Evolutionary conservation across 2,329 filamentous ascomycete genomes (phyloP).

Genomic region (Drechslerella coelobrocha): DNA sequence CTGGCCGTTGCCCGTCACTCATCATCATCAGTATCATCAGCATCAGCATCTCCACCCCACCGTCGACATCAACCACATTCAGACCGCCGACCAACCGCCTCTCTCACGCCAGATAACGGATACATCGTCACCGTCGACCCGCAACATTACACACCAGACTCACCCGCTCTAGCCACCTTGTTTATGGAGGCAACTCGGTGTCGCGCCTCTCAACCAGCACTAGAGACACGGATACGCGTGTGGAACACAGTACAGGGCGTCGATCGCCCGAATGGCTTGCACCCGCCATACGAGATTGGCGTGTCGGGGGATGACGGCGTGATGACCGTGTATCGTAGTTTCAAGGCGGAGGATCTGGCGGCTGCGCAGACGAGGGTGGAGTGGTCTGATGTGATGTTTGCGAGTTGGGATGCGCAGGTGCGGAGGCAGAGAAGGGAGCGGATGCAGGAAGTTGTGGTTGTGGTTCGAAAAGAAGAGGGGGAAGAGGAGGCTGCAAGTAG

Average conservation of each 20-base stretch:
- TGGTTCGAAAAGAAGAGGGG: neutral
- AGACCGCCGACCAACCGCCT: neutral
- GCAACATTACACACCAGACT: slow-evolving; percentile 9
- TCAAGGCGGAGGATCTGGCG: slow-evolving; percentile 21
- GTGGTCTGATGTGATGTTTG: slow-evolving; percentile 31
- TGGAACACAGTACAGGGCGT: slow-evolving; percentile 4
- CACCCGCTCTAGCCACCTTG: slow-evolving; percentile 11
- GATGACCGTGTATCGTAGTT: slow-evolving; percentile 28
- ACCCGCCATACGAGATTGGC: slow-evolving; percentile 26
- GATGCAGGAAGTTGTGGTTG: too few relatives aligned
- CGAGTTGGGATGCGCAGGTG: slow-evolving; percentile 17
- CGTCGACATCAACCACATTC: neutral
- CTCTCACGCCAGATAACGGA: slow-evolving; percentile 2
- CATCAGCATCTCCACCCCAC: neutral
- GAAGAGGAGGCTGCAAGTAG: too few relatives aligned
- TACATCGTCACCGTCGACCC: slow-evolving; percentile 9
- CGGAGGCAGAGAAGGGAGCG: neutral
- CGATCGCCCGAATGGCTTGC: slow-evolving; percentile 13
- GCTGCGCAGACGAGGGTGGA: neutral
- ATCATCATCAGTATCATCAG: neutral
- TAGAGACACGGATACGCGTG: slow-evolving; percentile 12
- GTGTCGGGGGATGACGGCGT: slow-evolving; percentile 25
- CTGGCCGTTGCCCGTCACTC: slow-evolving; percentile 1
- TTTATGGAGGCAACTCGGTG: slow-evolving; percentile 40
- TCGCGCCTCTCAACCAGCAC: slow-evolving; percentile 22